phyloP scores from a whole-genome alignment of 768 basidiomycete species.

The Coprinopsis sp. region DNA sequence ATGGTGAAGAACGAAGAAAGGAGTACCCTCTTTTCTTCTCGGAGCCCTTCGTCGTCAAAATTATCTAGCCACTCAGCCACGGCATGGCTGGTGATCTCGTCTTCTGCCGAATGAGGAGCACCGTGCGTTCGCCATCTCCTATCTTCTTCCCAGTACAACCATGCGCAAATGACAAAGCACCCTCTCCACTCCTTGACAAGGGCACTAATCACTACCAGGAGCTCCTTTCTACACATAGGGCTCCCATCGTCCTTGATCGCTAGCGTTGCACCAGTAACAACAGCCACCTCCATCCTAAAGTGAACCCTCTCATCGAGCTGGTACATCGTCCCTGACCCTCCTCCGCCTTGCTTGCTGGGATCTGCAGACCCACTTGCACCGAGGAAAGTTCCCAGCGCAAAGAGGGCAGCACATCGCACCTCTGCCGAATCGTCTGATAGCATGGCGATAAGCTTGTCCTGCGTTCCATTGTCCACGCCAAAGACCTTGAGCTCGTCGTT shows the following conservation, averaged over 20 bases:
- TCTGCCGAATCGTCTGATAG: slow-evolving; percentile 88
- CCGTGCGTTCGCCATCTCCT: slow-evolving; percentile 49
- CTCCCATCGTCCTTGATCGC: slow-evolving; percentile 92
- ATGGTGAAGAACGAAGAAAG: slow-evolving; percentile 95
- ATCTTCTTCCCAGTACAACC: slow-evolving; percentile 95
- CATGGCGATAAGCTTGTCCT: slow-evolving; percentile 75
- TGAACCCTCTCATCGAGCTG: slow-evolving; percentile 76
- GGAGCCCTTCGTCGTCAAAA: slow-evolving; percentile 59
- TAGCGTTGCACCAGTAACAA: slow-evolving; percentile 84
- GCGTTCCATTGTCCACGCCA: slow-evolving; percentile 73
- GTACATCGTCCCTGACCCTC: slow-evolving; percentile 78
- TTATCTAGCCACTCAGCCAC: slow-evolving; percentile 75
- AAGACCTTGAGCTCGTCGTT: slow-evolving; percentile 88
- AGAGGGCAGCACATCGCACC: slow-evolving; percentile 87
- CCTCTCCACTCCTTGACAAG: slow-evolving; percentile 96
- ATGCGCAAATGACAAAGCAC: slow-evolving; percentile 93
- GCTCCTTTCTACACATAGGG: slow-evolving; percentile 94
- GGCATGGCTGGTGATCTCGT: slow-evolving; percentile 70
- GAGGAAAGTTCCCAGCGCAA: slow-evolving; percentile 89
- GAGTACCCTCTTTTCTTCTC: slow-evolving; percentile 77
- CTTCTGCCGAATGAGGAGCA: slow-evolving; percentile 39
- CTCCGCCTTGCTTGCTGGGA: slow-evolving; percentile 64
- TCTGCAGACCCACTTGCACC: slow-evolving; percentile 83
- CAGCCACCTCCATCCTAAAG: slow-evolving; percentile 86
- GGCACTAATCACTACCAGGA: slow-evolving; percentile 86